Percentiles rank a stretch among this genome's conserved stretches.
phyloP scores from a whole-genome alignment of 805 yeast genomes.

The Lachancea waltii region DNA sequence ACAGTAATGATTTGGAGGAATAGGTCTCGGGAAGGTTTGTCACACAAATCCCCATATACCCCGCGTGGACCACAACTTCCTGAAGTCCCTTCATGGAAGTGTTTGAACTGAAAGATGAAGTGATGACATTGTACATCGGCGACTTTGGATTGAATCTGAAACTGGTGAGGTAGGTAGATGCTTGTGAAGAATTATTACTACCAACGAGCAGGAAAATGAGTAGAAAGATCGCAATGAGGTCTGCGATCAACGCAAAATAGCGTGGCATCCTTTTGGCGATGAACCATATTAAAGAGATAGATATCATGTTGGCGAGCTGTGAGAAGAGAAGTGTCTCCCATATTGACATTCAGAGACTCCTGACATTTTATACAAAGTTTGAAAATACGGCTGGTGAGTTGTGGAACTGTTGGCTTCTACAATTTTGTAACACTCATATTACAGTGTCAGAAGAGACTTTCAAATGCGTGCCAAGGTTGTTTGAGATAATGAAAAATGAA shows the following conservation, averaged over 20 bases:
- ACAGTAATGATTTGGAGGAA: slow-evolving; percentile 14
- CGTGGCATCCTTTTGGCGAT: slow-evolving; percentile 38
- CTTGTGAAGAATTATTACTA: slow-evolving; percentile 41
- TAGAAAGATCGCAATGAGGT: slow-evolving; percentile 44
- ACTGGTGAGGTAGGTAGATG: slow-evolving; percentile 45
- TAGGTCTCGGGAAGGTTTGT: slow-evolving; percentile 28
- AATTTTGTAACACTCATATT: too few relatives aligned
- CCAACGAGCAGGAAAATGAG: slow-evolving; percentile 53
- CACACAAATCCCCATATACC: slow-evolving; percentile 54
- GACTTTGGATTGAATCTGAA: slow-evolving; percentile 44
- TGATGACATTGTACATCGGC: slow-evolving; percentile 36
- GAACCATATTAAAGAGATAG: slow-evolving; percentile 19
- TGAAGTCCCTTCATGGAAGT: slow-evolving; percentile 27
- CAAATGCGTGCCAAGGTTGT: too few relatives aligned
- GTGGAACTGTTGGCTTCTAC: too few relatives aligned
- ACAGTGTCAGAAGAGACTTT: too few relatives aligned
- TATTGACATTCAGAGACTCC: too few relatives aligned
- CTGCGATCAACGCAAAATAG: slow-evolving; percentile 34
- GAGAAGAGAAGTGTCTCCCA: too few relatives aligned
- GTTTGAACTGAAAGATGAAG: slow-evolving; percentile 35
- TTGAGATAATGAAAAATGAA: too few relatives aligned
- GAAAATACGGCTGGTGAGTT: too few relatives aligned
- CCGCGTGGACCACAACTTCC: slow-evolving; percentile 42
- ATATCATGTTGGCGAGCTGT: slow-evolving; percentile 9
- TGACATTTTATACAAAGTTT: too few relatives aligned